These are phyloP conservation scores for Rhynchospora breviuscula DNA, from an alignment of 176 grass and related monocot genomes.

Conservation along the genomic window DNA sequence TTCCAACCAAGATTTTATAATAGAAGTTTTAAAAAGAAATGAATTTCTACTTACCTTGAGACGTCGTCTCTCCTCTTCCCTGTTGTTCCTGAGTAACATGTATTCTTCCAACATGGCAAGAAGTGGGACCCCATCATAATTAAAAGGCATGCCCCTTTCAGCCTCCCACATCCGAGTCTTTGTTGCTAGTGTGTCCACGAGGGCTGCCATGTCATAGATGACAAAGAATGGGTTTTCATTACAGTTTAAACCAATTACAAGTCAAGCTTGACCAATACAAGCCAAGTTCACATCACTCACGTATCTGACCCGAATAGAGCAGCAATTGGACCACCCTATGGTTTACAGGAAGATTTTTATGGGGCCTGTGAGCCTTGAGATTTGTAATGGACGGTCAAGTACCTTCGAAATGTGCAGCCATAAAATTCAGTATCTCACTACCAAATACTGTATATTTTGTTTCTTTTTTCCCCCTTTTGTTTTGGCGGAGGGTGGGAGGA, in stretches of 20 bases:
- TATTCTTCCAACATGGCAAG: constrained; percentile 93
- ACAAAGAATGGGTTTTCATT: not conserved
- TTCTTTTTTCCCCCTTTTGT: not conserved
- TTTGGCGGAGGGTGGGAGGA: not conserved
- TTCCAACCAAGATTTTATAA: not conserved
- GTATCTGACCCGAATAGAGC: not conserved
- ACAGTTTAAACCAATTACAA: not conserved
- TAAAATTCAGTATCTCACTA: not conserved
- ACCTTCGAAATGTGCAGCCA: not conserved
- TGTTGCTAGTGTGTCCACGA: constrained; percentile 65
- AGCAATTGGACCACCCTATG: not conserved
- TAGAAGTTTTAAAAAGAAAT: no score
- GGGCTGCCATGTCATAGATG: constrained; percentile 29
- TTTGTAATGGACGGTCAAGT: not conserved
- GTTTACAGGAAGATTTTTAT: not conserved
- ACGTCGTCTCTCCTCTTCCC: constrained; percentile 77
- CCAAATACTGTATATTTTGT: not conserved
- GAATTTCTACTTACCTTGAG: constrained; percentile 44
- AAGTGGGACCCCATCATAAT: constrained; percentile 69
- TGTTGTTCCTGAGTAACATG: constrained; percentile 58
- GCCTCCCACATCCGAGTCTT: constrained; percentile 76
- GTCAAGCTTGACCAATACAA: not conserved
- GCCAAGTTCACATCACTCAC: not conserved
- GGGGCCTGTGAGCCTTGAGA: not conserved
- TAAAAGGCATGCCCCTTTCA: constrained; percentile 44